Conservation (phyloP, 2,329 filamentous ascomycete genomes). For the Stemphylium vesicarium region DNA sequence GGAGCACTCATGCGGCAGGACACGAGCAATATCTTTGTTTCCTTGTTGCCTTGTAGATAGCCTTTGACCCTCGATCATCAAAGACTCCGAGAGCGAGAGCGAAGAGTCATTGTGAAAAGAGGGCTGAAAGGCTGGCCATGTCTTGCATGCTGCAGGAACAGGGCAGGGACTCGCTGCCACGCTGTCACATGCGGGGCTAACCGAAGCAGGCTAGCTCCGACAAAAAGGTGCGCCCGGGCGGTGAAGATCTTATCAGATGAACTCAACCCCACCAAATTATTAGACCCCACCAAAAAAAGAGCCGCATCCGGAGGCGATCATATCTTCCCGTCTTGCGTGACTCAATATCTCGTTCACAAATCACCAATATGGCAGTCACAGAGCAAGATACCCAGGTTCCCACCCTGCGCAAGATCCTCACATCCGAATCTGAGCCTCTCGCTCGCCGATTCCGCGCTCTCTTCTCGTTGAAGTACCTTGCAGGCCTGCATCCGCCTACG, state of each 20-base stretch:
- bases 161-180: constrained; percentile 16
- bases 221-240: neutral
- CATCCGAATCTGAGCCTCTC: constrained; percentile 80
- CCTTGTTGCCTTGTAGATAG: constrained; percentile 6
- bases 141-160: constrained; percentile 12
- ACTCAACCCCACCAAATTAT: constrained; percentile 24
- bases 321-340: neutral
- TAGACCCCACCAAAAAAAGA: constrained; percentile 36
- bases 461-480: constrained; percentile 96
- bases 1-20: constrained; percentile 10
- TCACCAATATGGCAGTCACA: constrained; percentile 33
- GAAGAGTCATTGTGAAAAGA: constrained; percentile 29
- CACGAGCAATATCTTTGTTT: constrained; percentile 19
- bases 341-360: neutral
- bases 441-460: constrained; percentile 92
- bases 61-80: constrained; percentile 11
- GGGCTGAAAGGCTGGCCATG: constrained; percentile 7
- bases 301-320: constrained; percentile 17
- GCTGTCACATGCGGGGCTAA: constrained; percentile 13
- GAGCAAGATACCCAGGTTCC: constrained; percentile 58
- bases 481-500: constrained; percentile 67
- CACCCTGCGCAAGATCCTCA: constrained; percentile 75
- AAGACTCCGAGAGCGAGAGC: constrained; percentile 19
- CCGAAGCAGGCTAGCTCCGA: neutral
- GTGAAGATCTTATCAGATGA: constrained; percentile 39